These are phyloP conservation scores for Ambrosia trifida DNA, from an alignment of 129 eudicot genomes.

Conservation along the genomic window DNA sequence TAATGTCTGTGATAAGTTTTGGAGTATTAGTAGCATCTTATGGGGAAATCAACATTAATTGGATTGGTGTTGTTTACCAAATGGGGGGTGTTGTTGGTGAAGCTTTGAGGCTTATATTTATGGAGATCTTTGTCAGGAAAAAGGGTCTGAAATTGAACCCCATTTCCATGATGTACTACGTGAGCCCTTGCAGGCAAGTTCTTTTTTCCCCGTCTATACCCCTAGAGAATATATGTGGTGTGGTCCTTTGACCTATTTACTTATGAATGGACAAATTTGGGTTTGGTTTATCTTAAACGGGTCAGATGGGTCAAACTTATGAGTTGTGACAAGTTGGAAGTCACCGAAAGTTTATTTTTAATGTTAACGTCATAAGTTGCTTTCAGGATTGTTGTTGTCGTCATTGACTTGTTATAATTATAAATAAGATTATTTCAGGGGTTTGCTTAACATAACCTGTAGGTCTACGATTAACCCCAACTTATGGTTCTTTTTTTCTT, in stretches of 20 bases:
- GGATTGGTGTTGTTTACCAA: conserved; percentile 97
- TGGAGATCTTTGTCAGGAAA: conserved; percentile 91
- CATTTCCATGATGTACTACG: conserved; percentile 88
- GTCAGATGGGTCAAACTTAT: not conserved
- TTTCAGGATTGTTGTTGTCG: not conserved
- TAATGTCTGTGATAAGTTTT: conserved; percentile 93
- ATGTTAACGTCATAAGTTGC: conserved; percentile 4
- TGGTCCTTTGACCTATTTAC: not conserved
- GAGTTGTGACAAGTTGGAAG: not conserved
- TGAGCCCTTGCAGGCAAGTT: conserved; percentile 94
- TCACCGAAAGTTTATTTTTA: not conserved
- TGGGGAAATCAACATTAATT: conserved; percentile 82
- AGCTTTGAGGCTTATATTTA: conserved; percentile 89
- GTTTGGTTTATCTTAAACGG: not conserved
- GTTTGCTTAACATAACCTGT: not conserved
- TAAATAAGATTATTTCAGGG: not conserved
- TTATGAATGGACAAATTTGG: not conserved
- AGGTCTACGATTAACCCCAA: not conserved
- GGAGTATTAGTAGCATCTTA: conserved; percentile 96
- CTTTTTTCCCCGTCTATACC: conserved; percentile 11
- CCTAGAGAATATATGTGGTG: conserved; percentile 14
- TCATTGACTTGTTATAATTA: too few relatives aligned
- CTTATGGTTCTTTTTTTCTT: not conserved
- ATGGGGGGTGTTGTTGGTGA: conserved; percentile 99
- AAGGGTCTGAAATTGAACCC: conserved; percentile 91